Conservation (phyloP, 768 basidiomycete species). For the Infundibulicybe gibba region DNA sequence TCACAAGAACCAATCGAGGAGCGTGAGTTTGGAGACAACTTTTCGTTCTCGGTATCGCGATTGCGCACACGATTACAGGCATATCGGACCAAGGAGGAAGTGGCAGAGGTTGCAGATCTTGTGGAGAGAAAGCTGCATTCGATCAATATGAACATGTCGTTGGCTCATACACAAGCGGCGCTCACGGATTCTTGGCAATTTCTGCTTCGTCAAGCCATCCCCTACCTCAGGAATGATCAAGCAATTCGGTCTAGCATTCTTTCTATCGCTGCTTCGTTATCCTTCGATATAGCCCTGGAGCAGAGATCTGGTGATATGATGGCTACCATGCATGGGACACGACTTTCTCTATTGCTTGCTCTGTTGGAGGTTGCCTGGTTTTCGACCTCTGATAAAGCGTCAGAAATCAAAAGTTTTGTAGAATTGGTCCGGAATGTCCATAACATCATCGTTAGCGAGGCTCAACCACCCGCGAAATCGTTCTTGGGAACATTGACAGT, state of each 20-base stretch:
- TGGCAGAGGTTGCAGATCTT: slow-evolving; percentile 38
- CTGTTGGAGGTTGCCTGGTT: slow-evolving; percentile 83
- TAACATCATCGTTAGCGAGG: slow-evolving; percentile 65
- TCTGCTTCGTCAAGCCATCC: slow-evolving; percentile 59
- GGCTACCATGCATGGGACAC: slow-evolving; percentile 72
- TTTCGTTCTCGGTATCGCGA: slow-evolving; percentile 62
- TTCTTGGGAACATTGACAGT: slow-evolving; percentile 60
- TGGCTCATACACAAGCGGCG: slow-evolving; percentile 74
- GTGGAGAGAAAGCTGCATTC: slow-evolving; percentile 60
- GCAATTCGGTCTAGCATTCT: slow-evolving; percentile 53
- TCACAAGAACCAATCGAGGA: slow-evolving; percentile 58
- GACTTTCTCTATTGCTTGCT: slow-evolving; percentile 70
- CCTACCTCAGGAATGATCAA: slow-evolving; percentile 62
- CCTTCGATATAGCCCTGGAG: slow-evolving; percentile 65
- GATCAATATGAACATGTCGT: slow-evolving; percentile 85
- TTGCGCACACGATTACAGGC: slow-evolving; percentile 60
- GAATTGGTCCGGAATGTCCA: slow-evolving; percentile 59
- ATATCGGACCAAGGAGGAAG: slow-evolving; percentile 36
- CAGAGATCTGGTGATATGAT: slow-evolving; percentile 79
- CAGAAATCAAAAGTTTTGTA: slow-evolving; percentile 57
- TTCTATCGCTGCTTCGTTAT: slow-evolving; percentile 57
- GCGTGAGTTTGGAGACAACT: slow-evolving; percentile 79
- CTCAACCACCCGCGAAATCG: slow-evolving; percentile 71
- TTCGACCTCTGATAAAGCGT: slow-evolving; percentile 47
- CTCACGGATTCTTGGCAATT: slow-evolving; percentile 78